These are phyloP conservation scores for Candida gorgasii DNA, from an alignment of 805 yeast genomes.

Conservation along the genomic window DNA sequence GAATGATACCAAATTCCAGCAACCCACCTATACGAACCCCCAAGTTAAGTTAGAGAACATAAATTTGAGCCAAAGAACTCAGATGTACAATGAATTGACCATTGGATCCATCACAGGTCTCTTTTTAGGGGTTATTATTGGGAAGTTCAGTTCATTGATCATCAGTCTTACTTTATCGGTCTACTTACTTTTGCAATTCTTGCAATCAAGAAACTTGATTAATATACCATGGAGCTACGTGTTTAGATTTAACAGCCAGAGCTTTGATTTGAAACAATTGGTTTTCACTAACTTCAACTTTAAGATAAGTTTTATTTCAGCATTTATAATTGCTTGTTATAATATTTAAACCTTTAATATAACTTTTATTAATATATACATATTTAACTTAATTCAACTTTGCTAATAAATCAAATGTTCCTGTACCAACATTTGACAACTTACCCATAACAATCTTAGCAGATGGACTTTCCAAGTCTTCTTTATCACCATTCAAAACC, in stretches of 20 bases:
- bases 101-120: slow-evolving; percentile 65
- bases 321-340: slow-evolving; percentile 62
- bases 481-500: slow-evolving; percentile 87
- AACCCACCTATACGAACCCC: neutral
- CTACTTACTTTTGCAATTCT: slow-evolving; percentile 49
- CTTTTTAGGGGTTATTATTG: slow-evolving; percentile 58
- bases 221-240: slow-evolving; percentile 45
- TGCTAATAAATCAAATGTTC: slow-evolving; percentile 81
- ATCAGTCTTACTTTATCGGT: slow-evolving; percentile 51
- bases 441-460: slow-evolving; percentile 93
- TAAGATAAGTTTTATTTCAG: slow-evolving; percentile 53
- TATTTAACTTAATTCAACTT: slow-evolving; percentile 17
- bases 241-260: slow-evolving; percentile 31
- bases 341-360: slow-evolving; percentile 29
- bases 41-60: neutral
- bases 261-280: slow-evolving; percentile 49
- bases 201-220: slow-evolving; percentile 56
- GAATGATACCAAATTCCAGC: slow-evolving; percentile 10
- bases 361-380: slow-evolving; percentile 7
- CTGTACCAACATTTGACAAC: slow-evolving; percentile 91
- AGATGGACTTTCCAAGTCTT: slow-evolving; percentile 85
- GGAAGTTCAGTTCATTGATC: slow-evolving; percentile 57
- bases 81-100: slow-evolving; percentile 56
- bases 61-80: slow-evolving; percentile 23
- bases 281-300: slow-evolving; percentile 62